Percentiles rank a stretch among this genome's conserved stretches.
Evolutionary conservation across 225 moss, liverwort and hornwort genomes (phyloP).

Genomic region (Thuidium tamariscinum): DNA sequence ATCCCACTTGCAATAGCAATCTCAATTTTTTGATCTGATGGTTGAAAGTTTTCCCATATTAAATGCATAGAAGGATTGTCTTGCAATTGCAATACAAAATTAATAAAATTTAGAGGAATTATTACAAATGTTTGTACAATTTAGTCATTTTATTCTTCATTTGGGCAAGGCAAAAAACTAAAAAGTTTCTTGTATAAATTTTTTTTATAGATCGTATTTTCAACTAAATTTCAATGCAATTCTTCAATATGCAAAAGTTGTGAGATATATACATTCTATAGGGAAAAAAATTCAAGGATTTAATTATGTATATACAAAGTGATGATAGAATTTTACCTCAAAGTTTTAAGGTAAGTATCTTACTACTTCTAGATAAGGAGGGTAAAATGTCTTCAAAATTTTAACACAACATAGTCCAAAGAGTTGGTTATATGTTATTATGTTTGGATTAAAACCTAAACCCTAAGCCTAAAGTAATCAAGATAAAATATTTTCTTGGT

Average conservation of each 20-base stretch:
- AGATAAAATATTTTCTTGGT: too few species aligned
- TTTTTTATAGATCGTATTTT: neutral
- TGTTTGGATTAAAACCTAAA: neutral
- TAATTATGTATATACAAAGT: neutral
- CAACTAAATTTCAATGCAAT: neutral
- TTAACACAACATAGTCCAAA: accelerated
- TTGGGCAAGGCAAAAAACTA: accelerated
- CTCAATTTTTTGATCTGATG: accelerated
- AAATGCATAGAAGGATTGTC: too few species aligned
- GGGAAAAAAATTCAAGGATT: neutral
- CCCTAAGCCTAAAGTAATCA: neutral
- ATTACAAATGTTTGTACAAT: neutral
- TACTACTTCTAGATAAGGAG: neutral
- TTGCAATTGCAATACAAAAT: neutral
- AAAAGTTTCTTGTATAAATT: neutral
- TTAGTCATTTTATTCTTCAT: neutral
- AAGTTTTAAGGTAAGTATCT: neutral
- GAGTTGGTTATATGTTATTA: neutral
- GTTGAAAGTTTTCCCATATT: neutral
- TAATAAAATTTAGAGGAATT: neutral
- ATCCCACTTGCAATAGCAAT: accelerated
- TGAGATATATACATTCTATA: neutral
- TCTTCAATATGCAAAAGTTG: neutral
- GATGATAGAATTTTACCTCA: neutral
- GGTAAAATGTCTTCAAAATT: neutral